phyloP scores from a whole-genome alignment of 2,329 filamentous ascomycete genomes.

The Microcyclosporella mali region DNA sequence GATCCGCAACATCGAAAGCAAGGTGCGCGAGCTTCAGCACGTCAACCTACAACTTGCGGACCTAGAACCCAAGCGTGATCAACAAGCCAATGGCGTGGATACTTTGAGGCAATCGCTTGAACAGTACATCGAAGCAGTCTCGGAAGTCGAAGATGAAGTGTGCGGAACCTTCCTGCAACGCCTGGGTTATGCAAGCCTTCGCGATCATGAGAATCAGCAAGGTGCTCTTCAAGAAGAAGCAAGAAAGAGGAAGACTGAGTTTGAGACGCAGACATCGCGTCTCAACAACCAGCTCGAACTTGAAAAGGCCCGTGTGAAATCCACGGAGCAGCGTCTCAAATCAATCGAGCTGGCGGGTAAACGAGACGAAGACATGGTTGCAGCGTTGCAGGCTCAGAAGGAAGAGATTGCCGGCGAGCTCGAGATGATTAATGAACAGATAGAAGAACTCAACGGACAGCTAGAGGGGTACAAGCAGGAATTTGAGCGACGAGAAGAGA shows the following conservation, averaged over 20 bases:
- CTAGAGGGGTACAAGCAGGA: conserved; percentile 63
- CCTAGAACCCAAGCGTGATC: conserved; percentile 68
- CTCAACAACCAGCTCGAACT: conserved; percentile 57
- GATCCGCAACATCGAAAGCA: conserved; percentile 76
- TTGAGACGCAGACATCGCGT: conserved; percentile 67
- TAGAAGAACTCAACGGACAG: conserved; percentile 67
- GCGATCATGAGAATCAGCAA: conserved; percentile 89
- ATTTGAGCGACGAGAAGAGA: conserved; percentile 63
- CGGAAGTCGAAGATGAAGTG: conserved; percentile 78
- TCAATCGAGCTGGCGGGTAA: conserved; percentile 61
- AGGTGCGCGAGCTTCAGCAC: conserved; percentile 72
- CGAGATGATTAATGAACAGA: conserved; percentile 65
- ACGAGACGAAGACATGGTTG: conserved; percentile 62
- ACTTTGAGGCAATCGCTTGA: conserved; percentile 53
- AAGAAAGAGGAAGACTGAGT: conserved; percentile 77
- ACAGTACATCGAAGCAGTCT: conserved; percentile 58
- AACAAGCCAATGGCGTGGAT: conserved; percentile 64
- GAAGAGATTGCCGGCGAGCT: conserved; percentile 66
- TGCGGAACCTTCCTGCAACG: conserved; percentile 80
- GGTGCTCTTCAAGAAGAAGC: conserved; percentile 88
- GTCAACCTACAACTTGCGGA: conserved; percentile 67
- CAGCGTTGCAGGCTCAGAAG: conserved; percentile 65
- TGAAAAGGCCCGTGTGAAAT: conserved; percentile 65
- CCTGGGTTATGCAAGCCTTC: conserved; percentile 81
- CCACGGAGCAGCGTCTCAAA: conserved; percentile 63